Base-by-base conservation (phyloP, 1,139 yeast species). In the Kurtzmaniella quercitrusa region DNA sequence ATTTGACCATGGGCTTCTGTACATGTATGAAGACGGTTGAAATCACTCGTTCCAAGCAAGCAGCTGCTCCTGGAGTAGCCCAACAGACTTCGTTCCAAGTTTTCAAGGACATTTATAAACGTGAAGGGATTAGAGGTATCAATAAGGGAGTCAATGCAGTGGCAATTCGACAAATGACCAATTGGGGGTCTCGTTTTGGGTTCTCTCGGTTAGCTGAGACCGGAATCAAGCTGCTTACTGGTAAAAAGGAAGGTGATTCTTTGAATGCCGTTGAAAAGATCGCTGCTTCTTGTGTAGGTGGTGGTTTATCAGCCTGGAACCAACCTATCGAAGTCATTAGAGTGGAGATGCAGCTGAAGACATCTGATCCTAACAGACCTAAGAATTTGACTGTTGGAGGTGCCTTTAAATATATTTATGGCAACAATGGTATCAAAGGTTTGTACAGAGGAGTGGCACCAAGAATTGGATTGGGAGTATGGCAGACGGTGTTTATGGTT, bases 121-220 rank as follows among this genome's bases (percentile, higher is more conserved):
- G 75, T 50, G 98, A 93, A 65, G 98, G 98, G 54, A 79, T 93
- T 47, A 75, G 84, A 56, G 98, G 98, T 56, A 89, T 93, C 61
- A 93, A 93, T 69, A 90, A 86, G 70, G 98, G 98, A 63, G 98
- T 93, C 49, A 93, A 93, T 61, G 98, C 98, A n/a, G 98, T 93
- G 48, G 98, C 98, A 27, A 86, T 93, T 56, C 85, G 98, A 70
- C 98, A 93, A 66, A 86, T 90, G 86, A 91, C 98, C 55, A 93
- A 93, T 68, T 93, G 98, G 98, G 98, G 98, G 43, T 89, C 97
- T 25, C 79, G 98, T 62, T 91, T 91, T 61, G 98, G 98, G 34
- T 75, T 93, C 41, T 79, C 96, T 15, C 81, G 98, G 62, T 77
- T 91, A 59, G 95, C 96, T 21, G 98, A 93, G 71, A 95, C 87